Evolutionary conservation across 2,329 filamentous ascomycete genomes (phyloP).

Genomic region (Cladosporium cucumerinum): DNA sequence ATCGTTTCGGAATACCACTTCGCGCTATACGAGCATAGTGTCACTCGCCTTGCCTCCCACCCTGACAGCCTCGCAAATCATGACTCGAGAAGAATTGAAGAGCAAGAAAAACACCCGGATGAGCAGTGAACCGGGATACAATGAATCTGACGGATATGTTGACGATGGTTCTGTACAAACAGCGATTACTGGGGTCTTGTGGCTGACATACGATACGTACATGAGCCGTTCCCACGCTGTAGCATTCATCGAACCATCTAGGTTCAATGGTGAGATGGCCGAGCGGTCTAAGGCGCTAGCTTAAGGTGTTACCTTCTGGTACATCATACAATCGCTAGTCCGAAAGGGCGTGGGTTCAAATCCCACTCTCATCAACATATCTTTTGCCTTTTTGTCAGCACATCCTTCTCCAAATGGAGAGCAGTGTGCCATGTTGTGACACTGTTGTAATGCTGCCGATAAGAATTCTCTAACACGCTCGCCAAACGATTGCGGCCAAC

Average conservation of each 20-base stretch:
- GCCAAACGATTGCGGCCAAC: neutral
- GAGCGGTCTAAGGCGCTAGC: constrained; percentile 17
- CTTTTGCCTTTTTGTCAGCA: neutral
- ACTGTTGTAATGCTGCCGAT: neutral
- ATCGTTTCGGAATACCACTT: neutral
- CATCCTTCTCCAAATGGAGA: neutral
- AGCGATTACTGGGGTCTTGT: neutral
- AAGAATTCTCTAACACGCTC: neutral
- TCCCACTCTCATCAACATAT: constrained; percentile 16
- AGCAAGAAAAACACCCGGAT: neutral
- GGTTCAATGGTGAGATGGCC: constrained; percentile 16
- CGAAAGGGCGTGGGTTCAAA: constrained; percentile 17
- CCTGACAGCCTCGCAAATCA: neutral
- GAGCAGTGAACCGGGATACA: neutral
- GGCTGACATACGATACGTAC: neutral
- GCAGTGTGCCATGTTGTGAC: neutral
- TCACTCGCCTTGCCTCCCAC: neutral
- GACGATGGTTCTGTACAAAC: neutral
- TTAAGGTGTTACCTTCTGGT: constrained; percentile 3
- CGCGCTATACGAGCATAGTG: neutral
- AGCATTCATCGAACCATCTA: neutral
- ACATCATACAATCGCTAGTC: constrained; percentile 12
- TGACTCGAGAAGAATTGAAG: neutral
- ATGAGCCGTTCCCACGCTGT: neutral
- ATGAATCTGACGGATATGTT: neutral